These are phyloP conservation scores for Vanilla planifolia DNA, from an alignment of 106 monocot species.

Conservation along the genomic window DNA sequence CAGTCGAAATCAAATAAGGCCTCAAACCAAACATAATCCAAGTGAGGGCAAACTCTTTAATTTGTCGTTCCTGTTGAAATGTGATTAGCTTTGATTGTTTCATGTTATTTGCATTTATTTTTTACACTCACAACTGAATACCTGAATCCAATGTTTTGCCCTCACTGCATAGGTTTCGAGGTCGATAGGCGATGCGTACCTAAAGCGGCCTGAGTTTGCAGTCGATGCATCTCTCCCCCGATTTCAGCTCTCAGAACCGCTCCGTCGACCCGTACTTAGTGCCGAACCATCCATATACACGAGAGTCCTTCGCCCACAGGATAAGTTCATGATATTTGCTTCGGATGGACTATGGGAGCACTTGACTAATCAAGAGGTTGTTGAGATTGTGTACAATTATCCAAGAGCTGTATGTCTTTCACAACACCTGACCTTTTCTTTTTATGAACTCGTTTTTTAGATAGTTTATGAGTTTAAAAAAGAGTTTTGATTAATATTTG, in stretches of 20 bases:
- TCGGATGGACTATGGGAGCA: conserved; percentile 96
- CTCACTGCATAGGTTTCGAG: conserved; percentile 85
- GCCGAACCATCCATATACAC: conserved; percentile 60
- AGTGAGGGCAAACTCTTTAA: too few species aligned
- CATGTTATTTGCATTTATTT: too few species aligned
- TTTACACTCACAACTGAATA: too few species aligned
- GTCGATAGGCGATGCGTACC: conserved; percentile 81
- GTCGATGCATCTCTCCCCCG: conserved; percentile 39
- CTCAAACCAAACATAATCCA: too few species aligned
- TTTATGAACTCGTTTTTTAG: too few species aligned
- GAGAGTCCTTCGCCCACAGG: conserved; percentile 47
- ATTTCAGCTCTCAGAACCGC: conserved; percentile 63
- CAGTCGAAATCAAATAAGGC: too few species aligned
- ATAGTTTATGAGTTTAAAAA: too few species aligned
- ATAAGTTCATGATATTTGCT: conserved; percentile 80
- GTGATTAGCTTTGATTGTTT: too few species aligned
- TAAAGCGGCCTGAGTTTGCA: conserved; percentile 61
- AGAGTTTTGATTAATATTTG: not conserved
- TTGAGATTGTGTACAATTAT: conserved; percentile 57
- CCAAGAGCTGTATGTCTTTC: conserved; percentile 54
- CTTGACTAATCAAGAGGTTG: conserved; percentile 74
- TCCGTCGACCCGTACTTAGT: conserved; percentile 45
- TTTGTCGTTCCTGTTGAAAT: too few species aligned
- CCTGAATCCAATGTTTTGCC: too few species aligned
- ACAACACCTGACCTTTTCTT: not conserved